Base-by-base conservation (phyloP, 805 yeast species). In the Lachancea sp. region DNA sequence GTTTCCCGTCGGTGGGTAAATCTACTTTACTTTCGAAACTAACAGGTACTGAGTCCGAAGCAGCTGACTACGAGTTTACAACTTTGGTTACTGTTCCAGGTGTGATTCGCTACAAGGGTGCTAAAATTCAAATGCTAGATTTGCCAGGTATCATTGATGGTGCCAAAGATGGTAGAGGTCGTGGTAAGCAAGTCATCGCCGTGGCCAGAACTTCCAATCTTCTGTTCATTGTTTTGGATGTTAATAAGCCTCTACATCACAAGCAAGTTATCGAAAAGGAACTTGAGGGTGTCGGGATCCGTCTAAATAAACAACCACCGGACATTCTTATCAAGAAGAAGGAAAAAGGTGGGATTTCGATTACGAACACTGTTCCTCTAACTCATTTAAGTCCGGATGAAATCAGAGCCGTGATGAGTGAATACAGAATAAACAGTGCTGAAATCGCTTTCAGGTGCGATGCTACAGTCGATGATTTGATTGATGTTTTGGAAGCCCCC, bases 1-100 rank as follows among this genome's bases (percentile, higher is more conserved):
- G 99, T 3, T 92, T 92, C 61, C 99, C 99, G 1, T 89, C 97
- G 1, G 98, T 92, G 22, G 75, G 74, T 46, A 84, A 84, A 56
- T 78, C 86, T 7, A 92, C 99, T 1, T 67, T 92, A 44, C 73
- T 92, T 51, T 78, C 86, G 21, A 83, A 86, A 62, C 68, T 92
- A 36, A 92, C 98, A 0, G 97, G 98, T 48, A 89, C 96, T 2
- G 95, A 87, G 59, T 83, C 96, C 1, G 98, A 90, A 64, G 96
- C 83, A n/a, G 97, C 97, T 8, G 97, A 87, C 5, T 90, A 90
- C 60, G 98, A 92, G 65, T 92, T 92, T 70, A 92, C 98, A 20
- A 92, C 98, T 0, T 74, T 92, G 59, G 92, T 97, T 20, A 90
- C 98, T 0, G 97, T 92, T 42, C 97, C 97, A 0, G 97, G 98